Base-by-base conservation (phyloP, 257 asterid genomes). In the Knoxia roxburghii region DNA sequence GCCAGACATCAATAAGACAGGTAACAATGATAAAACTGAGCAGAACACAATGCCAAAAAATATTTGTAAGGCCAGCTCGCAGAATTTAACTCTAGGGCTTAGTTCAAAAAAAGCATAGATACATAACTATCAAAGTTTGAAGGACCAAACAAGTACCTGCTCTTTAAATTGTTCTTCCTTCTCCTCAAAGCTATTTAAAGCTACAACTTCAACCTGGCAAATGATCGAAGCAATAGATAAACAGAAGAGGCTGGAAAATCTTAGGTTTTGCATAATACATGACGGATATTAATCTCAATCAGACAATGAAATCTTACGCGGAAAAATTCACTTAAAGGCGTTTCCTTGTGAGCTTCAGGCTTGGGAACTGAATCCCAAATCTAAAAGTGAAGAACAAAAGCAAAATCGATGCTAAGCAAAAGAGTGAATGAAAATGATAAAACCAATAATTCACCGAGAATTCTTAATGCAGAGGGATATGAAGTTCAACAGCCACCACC, bases 361-460 rank as follows among this genome's bases (percentile, higher is more conserved):
- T 94, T 94, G 59, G 96, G 96, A 75, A 94, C 99, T 70, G 96
- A 80, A 77, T 94, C 96, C 99, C 99, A 94, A 75, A 94, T 88
- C 98, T 94, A 73, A 56, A 68, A 63, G 35, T 65, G 26, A 67
- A 60, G n/a, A n/a, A n/a, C n/a, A n/a, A 55, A 64, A 57, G 29
- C 71, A 67, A 68, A 60, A 60, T 20, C 56, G 49, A 68, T 50
- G 71, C 58, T 69, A 62, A 37, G 48, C 54, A 67, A 65, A 68
- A 76, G 63, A 64, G 45, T 20, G 40, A 59, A 58, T 67, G 64
- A 67, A 73, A 64, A 61, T 35, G n/a, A 51, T 64, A 17, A 52
- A 59, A 12, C 20, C 7, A 5, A 32, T n/a, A 10, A 5, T 49
- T 21, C 29, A 51, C 49, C 4, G 7, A n/a, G 14, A 11, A 2